Percentiles rank a stretch among this genome's conserved stretches.
phyloP scores from a whole-genome alignment of 352 stramenopile genomes.

The Globisporangium emineosum region DNA sequence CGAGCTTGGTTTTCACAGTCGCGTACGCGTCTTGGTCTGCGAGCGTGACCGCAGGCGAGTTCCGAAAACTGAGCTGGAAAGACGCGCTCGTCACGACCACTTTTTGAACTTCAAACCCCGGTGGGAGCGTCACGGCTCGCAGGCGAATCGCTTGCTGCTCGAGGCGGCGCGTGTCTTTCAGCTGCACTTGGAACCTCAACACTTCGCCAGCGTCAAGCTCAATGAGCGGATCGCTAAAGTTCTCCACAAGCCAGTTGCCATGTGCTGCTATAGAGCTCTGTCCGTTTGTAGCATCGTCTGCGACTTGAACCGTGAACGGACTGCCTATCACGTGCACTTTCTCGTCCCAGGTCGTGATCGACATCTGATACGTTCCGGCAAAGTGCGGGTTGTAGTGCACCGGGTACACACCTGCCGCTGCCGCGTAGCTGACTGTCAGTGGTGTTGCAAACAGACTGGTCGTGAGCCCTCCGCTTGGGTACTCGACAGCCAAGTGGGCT shows the following conservation, averaged over 20 bases:
- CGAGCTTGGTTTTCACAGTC: slow-evolving; percentile 54
- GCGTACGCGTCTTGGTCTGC: slow-evolving; percentile 35
- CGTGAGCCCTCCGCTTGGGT: slow-evolving; percentile 30
- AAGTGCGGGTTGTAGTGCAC: slow-evolving; percentile 90
- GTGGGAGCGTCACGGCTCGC: slow-evolving; percentile 45
- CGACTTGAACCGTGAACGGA: slow-evolving; percentile 84
- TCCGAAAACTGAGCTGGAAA: slow-evolving; percentile 61
- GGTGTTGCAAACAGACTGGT: slow-evolving; percentile 44
- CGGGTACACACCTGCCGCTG: slow-evolving; percentile 84
- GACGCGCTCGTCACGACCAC: slow-evolving; percentile 34
- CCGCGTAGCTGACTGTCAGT: slow-evolving; percentile 44
- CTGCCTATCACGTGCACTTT: slow-evolving; percentile 81
- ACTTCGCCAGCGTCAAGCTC: slow-evolving; percentile 48
- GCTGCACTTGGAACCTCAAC: slow-evolving; percentile 85
- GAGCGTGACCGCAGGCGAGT: slow-evolving; percentile 38
- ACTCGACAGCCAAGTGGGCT: slow-evolving; percentile 71
- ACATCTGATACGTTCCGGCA: slow-evolving; percentile 86
- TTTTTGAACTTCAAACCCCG: slow-evolving; percentile 53
- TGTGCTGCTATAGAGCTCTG: slow-evolving; percentile 66
- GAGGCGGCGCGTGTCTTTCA: slow-evolving; percentile 83
- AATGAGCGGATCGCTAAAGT: slow-evolving; percentile 50
- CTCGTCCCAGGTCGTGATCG: slow-evolving; percentile 73
- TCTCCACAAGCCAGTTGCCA: slow-evolving; percentile 71
- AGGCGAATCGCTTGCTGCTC: slow-evolving; percentile 68
- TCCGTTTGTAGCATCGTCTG: slow-evolving; percentile 64